Evolutionary conservation across 1,139 yeast species (phyloP).

Genomic region (Magnusiomyces paraingens): DNA sequence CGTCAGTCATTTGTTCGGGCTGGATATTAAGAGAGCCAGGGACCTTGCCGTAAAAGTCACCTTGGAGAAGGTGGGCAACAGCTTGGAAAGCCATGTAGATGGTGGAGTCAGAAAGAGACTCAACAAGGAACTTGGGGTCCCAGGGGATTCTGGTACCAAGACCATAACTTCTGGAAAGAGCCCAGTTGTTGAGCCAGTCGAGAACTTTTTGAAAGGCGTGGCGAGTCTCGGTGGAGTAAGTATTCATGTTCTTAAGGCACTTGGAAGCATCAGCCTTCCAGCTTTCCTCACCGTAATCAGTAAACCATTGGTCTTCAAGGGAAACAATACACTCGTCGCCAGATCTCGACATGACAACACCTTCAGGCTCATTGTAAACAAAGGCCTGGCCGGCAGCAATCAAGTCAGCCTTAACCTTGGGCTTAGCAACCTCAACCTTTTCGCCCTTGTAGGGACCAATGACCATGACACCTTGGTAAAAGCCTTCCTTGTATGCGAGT

Average conservation of each 20-base stretch:
- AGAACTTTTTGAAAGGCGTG: conserved; percentile 91
- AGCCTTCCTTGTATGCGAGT: conserved; percentile 93
- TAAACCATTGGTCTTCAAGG: conserved; percentile 97
- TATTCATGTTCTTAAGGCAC: conserved; percentile 69
- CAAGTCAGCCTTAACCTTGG: conserved; percentile 77
- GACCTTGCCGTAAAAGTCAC: conserved; percentile 76
- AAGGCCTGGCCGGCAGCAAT: conserved; percentile 75
- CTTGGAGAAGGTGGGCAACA: conserved; percentile 76
- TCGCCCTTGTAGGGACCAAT: conserved; percentile 82
- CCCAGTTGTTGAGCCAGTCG: conserved; percentile 98
- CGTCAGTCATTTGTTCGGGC: conserved; percentile 86
- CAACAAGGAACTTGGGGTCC: conserved; percentile 92
- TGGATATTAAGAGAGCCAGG: conserved; percentile 66
- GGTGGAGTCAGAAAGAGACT: conserved; percentile 93
- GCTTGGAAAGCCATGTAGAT: conserved; percentile 96
- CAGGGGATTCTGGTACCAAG: conserved; percentile 95
- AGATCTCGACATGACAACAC: conserved; percentile 81
- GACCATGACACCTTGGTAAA: conserved; percentile 78
- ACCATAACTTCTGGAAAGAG: conserved; percentile 94
- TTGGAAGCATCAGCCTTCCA: conserved; percentile 88
- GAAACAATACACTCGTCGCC: conserved; percentile 97
- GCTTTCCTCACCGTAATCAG: conserved; percentile 91
- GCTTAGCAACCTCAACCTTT: conserved; percentile 86
- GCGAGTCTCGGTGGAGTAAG: conserved; percentile 77
- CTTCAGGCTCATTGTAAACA: conserved; percentile 92